Percentiles rank a stretch among this genome's conserved stretches.
Conservation (phyloP, 352 stramenopile genomes). For the Globisporangium lucens region DNA sequence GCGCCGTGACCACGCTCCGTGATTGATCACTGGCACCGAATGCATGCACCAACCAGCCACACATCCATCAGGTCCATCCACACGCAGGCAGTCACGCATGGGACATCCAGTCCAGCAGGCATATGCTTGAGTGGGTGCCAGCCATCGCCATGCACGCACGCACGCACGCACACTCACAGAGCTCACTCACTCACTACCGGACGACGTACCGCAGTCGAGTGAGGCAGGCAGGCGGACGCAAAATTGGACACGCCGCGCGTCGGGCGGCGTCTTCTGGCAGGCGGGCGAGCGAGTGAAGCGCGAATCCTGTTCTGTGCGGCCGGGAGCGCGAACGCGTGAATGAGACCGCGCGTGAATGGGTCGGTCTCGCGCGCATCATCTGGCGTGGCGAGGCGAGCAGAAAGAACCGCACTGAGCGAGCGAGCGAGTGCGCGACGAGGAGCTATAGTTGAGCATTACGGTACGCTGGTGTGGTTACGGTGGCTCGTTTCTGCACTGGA, state of each 20-base stretch:
- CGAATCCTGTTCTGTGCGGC: background rate
- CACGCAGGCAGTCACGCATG: background rate
- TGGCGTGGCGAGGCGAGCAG: background rate
- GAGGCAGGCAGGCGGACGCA: background rate
- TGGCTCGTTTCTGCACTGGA: background rate
- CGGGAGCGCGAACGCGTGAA: background rate
- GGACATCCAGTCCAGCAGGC: background rate
- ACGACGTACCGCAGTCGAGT: background rate
- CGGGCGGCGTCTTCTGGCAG: background rate
- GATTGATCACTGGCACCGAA: background rate
- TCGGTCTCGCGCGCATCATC: background rate
- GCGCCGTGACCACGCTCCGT: no score
- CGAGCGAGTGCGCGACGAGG: background rate
- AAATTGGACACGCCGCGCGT: background rate
- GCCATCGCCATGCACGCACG: background rate
- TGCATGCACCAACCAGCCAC: background rate
- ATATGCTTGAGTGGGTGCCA: background rate
- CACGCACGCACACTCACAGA: background rate
- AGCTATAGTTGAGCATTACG: background rate
- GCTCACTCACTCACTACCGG: no score
- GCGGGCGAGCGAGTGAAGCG: background rate
- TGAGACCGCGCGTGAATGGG: background rate
- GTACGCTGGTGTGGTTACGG: background rate
- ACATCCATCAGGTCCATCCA: background rate
- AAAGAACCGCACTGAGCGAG: background rate